Conservation (phyloP, 805 yeast species). For the Saturnispora sanitii region DNA sequence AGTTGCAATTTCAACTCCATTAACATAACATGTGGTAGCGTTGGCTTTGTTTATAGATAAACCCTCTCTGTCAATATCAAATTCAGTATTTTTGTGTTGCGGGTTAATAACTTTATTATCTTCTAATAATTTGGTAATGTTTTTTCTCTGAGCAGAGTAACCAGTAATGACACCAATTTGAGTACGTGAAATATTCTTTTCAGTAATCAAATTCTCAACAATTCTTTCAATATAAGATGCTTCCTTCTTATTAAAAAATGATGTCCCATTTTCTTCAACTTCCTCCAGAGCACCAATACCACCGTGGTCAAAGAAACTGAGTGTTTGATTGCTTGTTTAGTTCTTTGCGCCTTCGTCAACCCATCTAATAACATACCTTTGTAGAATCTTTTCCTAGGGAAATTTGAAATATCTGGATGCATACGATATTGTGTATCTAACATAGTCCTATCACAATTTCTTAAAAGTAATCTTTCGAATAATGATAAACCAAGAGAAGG, state of each 20-base stretch:
- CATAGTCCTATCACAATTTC: not conserved
- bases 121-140: slow-evolving; percentile 40
- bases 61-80: slow-evolving; percentile 32
- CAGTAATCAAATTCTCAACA: slow-evolving; percentile 39
- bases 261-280: slow-evolving; percentile 36
- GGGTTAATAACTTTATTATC: slow-evolving; percentile 49
- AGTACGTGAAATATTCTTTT: slow-evolving; percentile 37
- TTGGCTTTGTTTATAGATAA: slow-evolving; percentile 27
- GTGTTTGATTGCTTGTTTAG: not conserved
- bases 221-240: slow-evolving; percentile 35
- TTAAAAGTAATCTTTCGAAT: not conserved
- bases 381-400: slow-evolving; percentile 78
- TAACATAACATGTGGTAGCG: slow-evolving; percentile 35
- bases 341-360: slow-evolving; percentile 40
- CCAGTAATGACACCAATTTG: slow-evolving; percentile 63
- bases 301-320: not conserved
- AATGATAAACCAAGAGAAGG: not conserved
- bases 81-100: slow-evolving; percentile 41
- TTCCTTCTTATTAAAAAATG: slow-evolving; percentile 48
- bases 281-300: slow-evolving; percentile 26
- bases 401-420: slow-evolving; percentile 83
- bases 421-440: slow-evolving; percentile 70
- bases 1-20: slow-evolving; percentile 39
- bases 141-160: slow-evolving; percentile 61
- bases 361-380: slow-evolving; percentile 61